These are phyloP conservation scores for Populus euphratica DNA, from an alignment of 345 rosid genomes.

Conservation along the genomic window DNA sequence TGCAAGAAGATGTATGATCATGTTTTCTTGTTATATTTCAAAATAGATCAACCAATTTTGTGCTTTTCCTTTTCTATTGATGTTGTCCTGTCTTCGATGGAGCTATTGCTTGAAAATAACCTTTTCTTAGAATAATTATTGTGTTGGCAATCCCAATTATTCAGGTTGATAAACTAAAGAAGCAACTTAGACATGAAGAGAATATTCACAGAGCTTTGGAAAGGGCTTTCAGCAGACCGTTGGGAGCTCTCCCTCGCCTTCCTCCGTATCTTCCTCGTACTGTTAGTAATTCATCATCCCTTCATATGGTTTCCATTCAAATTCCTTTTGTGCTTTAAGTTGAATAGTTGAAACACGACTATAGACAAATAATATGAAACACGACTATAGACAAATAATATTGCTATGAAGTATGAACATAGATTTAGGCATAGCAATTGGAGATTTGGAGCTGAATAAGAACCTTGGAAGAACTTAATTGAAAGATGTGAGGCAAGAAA, in stretches of 20 bases:
- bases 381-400: not conserved
- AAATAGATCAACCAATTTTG: not conserved
- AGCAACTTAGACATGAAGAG: constrained; percentile 80
- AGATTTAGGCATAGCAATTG: not conserved
- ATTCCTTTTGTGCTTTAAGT: not conserved
- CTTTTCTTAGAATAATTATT: not conserved
- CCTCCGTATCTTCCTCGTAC: constrained; percentile 81
- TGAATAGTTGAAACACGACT: not conserved
- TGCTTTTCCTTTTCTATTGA: not conserved
- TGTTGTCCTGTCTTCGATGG: not conserved
- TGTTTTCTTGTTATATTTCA: not conserved
- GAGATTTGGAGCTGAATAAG: not conserved
- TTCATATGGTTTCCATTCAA: not conserved
- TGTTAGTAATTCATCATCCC: constrained; percentile 46
- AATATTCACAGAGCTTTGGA: constrained; percentile 79
- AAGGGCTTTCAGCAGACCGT: constrained; percentile 80
- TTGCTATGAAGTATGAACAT: not conserved
- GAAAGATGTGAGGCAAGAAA: not conserved
- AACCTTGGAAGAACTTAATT: not conserved
- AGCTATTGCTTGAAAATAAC: not conserved
- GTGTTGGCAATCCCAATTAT: constrained; percentile 9
- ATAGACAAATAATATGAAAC: not conserved
- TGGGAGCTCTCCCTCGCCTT: constrained; percentile 93
- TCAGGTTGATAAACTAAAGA: constrained; percentile 82
- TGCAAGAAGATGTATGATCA: constrained; percentile 66